Conservation (phyloP, 768 basidiomycete genomes). For the Gloeostereum incarnatum region DNA sequence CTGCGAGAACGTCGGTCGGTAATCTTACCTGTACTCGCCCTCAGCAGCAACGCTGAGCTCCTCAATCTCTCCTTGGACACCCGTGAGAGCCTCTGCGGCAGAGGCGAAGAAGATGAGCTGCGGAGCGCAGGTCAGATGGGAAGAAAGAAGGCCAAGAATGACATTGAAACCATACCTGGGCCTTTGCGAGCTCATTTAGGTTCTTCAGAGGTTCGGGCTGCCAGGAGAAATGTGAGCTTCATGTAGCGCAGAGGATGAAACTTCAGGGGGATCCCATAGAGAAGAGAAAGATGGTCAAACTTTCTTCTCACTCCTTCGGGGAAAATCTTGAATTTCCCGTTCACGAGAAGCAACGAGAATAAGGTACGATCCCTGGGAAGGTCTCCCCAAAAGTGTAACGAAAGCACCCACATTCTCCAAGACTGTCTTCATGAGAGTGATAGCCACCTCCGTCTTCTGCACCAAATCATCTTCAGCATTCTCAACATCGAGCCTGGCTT, state of each 20-base stretch:
- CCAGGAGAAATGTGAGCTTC: neutral
- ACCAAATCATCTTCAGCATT: conserved; percentile 95
- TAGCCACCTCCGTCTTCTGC: conserved; percentile 95
- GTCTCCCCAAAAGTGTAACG: too few relatives aligned
- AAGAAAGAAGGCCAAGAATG: neutral
- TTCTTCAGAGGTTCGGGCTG: conserved; percentile 96
- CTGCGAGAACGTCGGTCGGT: neutral
- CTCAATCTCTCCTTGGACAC: conserved; percentile 86
- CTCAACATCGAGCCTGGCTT: conserved; percentile 86
- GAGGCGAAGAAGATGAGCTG: conserved; percentile 65
- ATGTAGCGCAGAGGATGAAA: neutral
- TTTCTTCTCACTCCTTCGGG: too few relatives aligned
- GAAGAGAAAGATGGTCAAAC: too few relatives aligned
- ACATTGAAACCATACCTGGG: conserved; percentile 44
- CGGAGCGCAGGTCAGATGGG: neutral
- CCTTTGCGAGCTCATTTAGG: conserved; percentile 84
- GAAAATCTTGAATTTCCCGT: too few relatives aligned
- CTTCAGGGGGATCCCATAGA: neutral
- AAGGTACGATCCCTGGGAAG: too few relatives aligned
- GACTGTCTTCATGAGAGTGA: conserved; percentile 96
- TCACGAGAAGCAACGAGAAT: too few relatives aligned
- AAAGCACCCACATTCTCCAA: conserved; percentile 82
- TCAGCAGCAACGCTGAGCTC: conserved; percentile 90
- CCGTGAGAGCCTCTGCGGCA: conserved; percentile 74
- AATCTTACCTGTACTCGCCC: conserved; percentile 83